A percentile compares a stretch with the other conserved stretches of the same genome.
Evolutionary conservation across 2,329 filamentous ascomycete genomes (phyloP).

Genomic region (Cyclaneusma minus): DNA sequence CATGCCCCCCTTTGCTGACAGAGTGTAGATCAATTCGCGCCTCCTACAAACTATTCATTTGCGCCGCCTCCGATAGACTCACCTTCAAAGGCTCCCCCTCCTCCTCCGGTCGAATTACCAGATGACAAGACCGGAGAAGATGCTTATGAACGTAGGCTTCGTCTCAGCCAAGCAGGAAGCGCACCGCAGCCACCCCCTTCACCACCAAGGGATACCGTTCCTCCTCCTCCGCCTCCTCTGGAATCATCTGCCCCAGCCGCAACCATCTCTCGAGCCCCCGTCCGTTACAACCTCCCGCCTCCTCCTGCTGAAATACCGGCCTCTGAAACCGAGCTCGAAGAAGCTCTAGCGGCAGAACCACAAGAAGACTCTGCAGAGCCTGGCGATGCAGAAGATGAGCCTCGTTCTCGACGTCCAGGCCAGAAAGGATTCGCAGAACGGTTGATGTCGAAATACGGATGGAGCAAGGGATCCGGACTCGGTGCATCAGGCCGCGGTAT

Average conservation of each 20-base stretch:
- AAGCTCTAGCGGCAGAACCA: slow-evolving; percentile 23
- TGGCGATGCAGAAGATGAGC: slow-evolving; percentile 19
- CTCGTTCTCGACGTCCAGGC: slow-evolving; percentile 54
- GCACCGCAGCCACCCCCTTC: slow-evolving; percentile 12
- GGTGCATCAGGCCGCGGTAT: slow-evolving; percentile 75
- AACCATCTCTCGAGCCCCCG: slow-evolving; percentile 62
- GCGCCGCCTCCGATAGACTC: slow-evolving; percentile 33
- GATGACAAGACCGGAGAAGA: slow-evolving; percentile 54
- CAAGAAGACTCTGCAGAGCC: slow-evolving; percentile 18
- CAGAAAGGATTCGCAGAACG: slow-evolving; percentile 76
- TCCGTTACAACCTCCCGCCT: slow-evolving; percentile 49
- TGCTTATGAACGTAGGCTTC: slow-evolving; percentile 47
- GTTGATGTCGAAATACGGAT: slow-evolving; percentile 87
- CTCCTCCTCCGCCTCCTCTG: slow-evolving; percentile 19
- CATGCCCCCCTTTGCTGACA: neutral
- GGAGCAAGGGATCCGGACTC: slow-evolving; percentile 75
- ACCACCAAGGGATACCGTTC: slow-evolving; percentile 15
- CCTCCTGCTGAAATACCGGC: slow-evolving; percentile 34
- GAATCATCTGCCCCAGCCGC: slow-evolving; percentile 21
- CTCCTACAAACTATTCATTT: slow-evolving; percentile 38
- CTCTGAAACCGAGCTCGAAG: slow-evolving; percentile 34
- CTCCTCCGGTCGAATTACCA: slow-evolving; percentile 28
- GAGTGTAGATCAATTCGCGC: slow-evolving; percentile 42
- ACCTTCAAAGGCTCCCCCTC: slow-evolving; percentile 20
- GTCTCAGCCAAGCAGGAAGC: slow-evolving; percentile 29